Evolutionary conservation across 371 early-diverging fungal genomes (phyloP).

Genomic region (Cladochytrium tenue): DNA sequence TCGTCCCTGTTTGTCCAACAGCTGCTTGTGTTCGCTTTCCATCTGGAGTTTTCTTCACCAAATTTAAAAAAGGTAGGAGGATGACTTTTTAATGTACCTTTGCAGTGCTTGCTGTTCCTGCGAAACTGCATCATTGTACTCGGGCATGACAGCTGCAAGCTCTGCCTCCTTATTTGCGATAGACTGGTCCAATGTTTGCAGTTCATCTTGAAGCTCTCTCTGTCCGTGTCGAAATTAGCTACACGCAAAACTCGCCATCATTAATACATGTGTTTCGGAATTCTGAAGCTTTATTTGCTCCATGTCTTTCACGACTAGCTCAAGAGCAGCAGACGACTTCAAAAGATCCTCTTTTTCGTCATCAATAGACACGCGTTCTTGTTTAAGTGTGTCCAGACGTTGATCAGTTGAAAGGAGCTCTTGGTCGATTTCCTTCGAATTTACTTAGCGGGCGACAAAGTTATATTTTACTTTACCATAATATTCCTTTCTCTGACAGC

Average conservation of each 20-base stretch:
- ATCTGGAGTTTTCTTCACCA: slow-evolving; percentile 38
- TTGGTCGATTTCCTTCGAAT: slow-evolving; percentile 35
- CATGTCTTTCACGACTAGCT: slow-evolving; percentile 41
- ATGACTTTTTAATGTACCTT: slow-evolving; percentile 29
- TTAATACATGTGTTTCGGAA: slow-evolving; percentile 33
- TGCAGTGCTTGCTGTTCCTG: slow-evolving; percentile 48
- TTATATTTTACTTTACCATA: slow-evolving; percentile 12
- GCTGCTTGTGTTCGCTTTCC: slow-evolving; percentile 54
- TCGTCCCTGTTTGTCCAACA: slow-evolving; percentile 84
- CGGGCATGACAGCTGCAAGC: slow-evolving; percentile 48
- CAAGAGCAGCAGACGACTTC: slow-evolving; percentile 34
- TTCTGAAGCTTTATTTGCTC: slow-evolving; percentile 25
- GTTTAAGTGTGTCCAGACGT: slow-evolving; percentile 17
- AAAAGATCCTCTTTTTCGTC: slow-evolving; percentile 41
- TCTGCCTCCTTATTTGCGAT: slow-evolving; percentile 33
- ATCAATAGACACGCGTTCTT: slow-evolving; percentile 37
- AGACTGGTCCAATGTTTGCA: slow-evolving; percentile 36
- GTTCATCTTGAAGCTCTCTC: slow-evolving; percentile 59
- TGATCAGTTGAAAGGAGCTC: slow-evolving; percentile 23
- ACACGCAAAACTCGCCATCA: slow-evolving; percentile 28
- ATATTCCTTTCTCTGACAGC: slow-evolving; percentile 31
- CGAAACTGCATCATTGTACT: slow-evolving; percentile 49
- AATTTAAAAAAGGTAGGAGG: slow-evolving; percentile 1
- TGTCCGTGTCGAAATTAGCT: slow-evolving; percentile 22
- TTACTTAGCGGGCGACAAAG: neutral